These are phyloP conservation scores for Fraxinus pennsylvanica DNA, from an alignment of 257 asterid species.

Conservation along the genomic window DNA sequence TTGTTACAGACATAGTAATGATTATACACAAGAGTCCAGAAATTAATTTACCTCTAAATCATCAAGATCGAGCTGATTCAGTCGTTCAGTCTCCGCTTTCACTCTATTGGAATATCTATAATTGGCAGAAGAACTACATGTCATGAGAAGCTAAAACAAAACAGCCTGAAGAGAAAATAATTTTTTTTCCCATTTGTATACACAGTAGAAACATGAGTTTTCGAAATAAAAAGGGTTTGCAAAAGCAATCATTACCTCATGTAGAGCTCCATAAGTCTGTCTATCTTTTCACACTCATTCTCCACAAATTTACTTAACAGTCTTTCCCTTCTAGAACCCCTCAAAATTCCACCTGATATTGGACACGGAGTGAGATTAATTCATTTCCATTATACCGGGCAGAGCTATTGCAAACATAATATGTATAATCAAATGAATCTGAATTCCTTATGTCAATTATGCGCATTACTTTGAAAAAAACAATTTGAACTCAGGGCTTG, in stretches of 20 bases:
- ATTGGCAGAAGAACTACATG: slow-evolving; percentile 13
- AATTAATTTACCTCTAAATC: slow-evolving; percentile 69
- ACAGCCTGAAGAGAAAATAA: slow-evolving; percentile 8
- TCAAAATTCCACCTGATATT: slow-evolving; percentile 75
- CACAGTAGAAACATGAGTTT: slow-evolving; percentile 3
- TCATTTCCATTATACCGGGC: slow-evolving; percentile 5
- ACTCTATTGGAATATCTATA: slow-evolving; percentile 84
- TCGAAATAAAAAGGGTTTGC: slow-evolving; percentile 12
- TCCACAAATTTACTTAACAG: slow-evolving; percentile 90
- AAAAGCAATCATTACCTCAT: slow-evolving; percentile 54
- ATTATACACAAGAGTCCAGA: slow-evolving; percentile 12
- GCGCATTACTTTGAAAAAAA: not conserved
- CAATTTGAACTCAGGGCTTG: not conserved
- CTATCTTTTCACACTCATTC: slow-evolving; percentile 94
- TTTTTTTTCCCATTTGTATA: not conserved
- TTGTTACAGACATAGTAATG: slow-evolving; percentile 11
- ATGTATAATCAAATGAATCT: slow-evolving; percentile 6
- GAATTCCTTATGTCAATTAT: slow-evolving; percentile 7
- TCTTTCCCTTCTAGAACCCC: slow-evolving; percentile 98
- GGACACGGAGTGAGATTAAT: slow-evolving; percentile 22
- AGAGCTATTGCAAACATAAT: slow-evolving; percentile 11
- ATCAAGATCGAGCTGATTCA: slow-evolving; percentile 68
- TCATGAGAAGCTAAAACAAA: slow-evolving; percentile 16
- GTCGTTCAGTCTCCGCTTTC: slow-evolving; percentile 67
- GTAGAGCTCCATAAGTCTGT: slow-evolving; percentile 95